phyloP scores from a whole-genome alignment of 768 basidiomycete genomes.

The Cyathus striatus region DNA sequence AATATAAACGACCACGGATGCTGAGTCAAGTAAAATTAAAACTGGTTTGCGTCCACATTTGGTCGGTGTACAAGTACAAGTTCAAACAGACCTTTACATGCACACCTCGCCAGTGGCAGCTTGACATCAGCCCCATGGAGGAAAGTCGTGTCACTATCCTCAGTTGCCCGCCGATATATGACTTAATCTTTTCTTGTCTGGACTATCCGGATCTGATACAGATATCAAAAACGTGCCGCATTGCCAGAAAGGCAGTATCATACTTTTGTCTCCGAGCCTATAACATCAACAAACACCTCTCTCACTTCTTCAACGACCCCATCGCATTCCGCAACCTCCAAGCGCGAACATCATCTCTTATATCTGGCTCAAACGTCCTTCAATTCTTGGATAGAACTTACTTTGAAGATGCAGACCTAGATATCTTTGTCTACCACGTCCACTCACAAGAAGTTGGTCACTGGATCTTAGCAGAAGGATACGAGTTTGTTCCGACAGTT shows the following conservation, averaged over 20 bases:
- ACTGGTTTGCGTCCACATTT: too few species aligned
- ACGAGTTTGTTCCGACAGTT: neutral
- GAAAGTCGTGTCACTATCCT: neutral
- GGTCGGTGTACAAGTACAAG: too few species aligned
- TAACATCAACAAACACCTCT: neutral
- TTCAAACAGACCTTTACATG: too few species aligned
- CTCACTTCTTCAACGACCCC: neutral
- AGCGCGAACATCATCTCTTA: neutral
- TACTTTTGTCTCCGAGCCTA: neutral
- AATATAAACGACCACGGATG: too few species aligned
- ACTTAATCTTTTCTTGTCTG: neutral
- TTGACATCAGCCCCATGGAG: too few species aligned
- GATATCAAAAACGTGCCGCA: neutral
- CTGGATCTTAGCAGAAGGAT: neutral
- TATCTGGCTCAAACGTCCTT: constrained; percentile 1
- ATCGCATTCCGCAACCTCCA: neutral
- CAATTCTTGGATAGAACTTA: constrained; percentile 1
- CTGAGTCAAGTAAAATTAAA: too few species aligned
- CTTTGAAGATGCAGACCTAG: constrained; percentile 1
- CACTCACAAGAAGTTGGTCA: neutral
- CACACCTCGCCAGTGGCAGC: too few species aligned
- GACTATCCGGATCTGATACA: neutral
- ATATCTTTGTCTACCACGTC: neutral
- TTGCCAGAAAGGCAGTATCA: neutral
- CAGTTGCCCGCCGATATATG: neutral